These are phyloP conservation scores for Phytophthora fragariaefolia DNA, from an alignment of 352 stramenopile species.

Conservation along the genomic window DNA sequence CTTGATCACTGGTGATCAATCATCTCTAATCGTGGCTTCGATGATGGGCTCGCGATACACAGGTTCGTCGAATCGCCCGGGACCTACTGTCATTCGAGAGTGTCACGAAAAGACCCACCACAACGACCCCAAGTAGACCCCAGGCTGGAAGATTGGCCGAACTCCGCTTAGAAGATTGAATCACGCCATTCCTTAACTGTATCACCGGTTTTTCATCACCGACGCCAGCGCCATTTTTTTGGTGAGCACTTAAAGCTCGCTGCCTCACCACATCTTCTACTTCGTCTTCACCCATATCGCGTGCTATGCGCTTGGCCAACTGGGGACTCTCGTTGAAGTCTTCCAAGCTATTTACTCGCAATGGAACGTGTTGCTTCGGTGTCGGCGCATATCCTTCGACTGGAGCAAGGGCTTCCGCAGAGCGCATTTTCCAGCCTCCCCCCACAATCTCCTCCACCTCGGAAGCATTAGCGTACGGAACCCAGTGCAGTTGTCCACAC, in stretches of 20 bases:
- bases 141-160: constrained; percentile 40
- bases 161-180: constrained; percentile 18
- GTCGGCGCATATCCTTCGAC: constrained; percentile 7
- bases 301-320: constrained; percentile 1
- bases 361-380: constrained; percentile 20
- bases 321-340: constrained; percentile 9
- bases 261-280: constrained; percentile 12
- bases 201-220: constrained; percentile 27
- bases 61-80: constrained; percentile 44
- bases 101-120: constrained; percentile 51
- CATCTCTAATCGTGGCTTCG: constrained; percentile 16
- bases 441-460: constrained; percentile 56
- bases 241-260: constrained; percentile 28
- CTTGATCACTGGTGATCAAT: no score
- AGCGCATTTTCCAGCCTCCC: constrained; percentile 44
- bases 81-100: constrained; percentile 71
- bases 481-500: constrained; percentile 66
- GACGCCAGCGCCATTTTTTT: constrained; percentile 40
- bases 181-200: constrained; percentile 43
- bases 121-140: constrained; percentile 51
- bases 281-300: constrained; percentile 31
- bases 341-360: neutral
- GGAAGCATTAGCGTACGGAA: constrained; percentile 52
- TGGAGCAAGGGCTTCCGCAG: constrained; percentile 5
- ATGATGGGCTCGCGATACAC: constrained; percentile 19